These are phyloP conservation scores for Mrakia frigida DNA, from an alignment of 768 basidiomycete genomes.

Conservation along the genomic window DNA sequence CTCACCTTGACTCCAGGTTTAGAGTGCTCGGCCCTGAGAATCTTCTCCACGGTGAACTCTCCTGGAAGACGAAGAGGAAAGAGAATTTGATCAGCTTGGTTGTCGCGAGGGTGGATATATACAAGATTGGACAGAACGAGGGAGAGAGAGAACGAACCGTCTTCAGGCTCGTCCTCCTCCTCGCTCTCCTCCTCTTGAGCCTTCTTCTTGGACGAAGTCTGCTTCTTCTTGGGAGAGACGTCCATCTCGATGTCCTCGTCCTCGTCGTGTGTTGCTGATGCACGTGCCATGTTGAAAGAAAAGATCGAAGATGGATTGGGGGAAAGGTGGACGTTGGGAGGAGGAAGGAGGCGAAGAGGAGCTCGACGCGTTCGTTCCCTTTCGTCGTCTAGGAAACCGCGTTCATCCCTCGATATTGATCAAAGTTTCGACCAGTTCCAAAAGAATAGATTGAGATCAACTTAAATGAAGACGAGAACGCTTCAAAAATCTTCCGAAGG, in stretches of 20 bases:
- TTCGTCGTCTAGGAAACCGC: not conserved
- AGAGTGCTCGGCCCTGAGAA: not conserved
- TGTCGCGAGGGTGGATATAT: not conserved
- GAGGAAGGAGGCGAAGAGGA: not conserved
- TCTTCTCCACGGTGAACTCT: not conserved
- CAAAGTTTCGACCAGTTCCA: too few relatives aligned
- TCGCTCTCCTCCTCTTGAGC: not conserved
- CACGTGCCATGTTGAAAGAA: not conserved
- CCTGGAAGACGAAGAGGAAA: not conserved
- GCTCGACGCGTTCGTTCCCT: not conserved
- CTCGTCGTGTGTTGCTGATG: not conserved
- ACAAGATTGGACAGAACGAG: not conserved
- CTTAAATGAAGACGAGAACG: too few relatives aligned
- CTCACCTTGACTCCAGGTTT: not conserved
- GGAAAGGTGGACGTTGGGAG: not conserved
- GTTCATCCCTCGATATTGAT: too few relatives aligned
- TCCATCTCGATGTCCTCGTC: not conserved
- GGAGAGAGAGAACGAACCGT: not conserved
- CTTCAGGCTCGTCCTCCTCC: not conserved
- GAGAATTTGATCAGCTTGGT: not conserved
- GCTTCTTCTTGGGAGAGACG: not conserved
- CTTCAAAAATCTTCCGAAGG: too few relatives aligned
- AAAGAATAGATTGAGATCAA: too few relatives aligned
- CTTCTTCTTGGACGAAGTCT: not conserved
- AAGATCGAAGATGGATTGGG: not conserved